These are phyloP conservation scores for Coemansia sp. DNA, from an alignment of 192 early-diverging fungal species.

Conservation along the genomic window DNA sequence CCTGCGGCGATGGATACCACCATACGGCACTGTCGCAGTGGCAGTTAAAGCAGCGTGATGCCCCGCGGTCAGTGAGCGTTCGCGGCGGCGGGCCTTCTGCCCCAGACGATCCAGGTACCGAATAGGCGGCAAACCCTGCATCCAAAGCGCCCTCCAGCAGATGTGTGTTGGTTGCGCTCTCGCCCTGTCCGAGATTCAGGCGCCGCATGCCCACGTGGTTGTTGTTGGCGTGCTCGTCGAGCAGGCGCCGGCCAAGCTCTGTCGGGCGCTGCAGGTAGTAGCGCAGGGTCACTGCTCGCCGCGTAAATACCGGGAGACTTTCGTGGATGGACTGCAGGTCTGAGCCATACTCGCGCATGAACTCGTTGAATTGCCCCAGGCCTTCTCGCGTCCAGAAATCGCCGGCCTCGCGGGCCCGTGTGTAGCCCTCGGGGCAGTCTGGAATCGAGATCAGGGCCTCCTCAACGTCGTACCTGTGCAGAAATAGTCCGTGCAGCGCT, in stretches of 20 bases:
- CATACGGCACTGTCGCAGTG: conserved; percentile 11
- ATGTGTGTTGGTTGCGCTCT: conserved; percentile 30
- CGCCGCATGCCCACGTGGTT: conserved; percentile 38
- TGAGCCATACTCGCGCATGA: conserved; percentile 57
- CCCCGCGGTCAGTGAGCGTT: not conserved
- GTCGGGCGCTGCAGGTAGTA: conserved; percentile 59
- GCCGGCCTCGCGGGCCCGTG: conserved; percentile 49
- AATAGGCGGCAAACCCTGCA: too few species aligned
- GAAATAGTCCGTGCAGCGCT: conserved; percentile 52
- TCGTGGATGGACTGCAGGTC: conserved; percentile 59
- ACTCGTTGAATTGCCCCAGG: conserved; percentile 55
- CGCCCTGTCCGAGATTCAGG: conserved; percentile 26
- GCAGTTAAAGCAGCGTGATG: conserved; percentile 45
- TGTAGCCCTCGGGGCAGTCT: conserved; percentile 36
- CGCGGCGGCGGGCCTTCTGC: not conserved
- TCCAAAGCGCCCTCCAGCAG: conserved; percentile 31
- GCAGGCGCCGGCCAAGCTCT: conserved; percentile 52
- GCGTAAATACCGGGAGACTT: conserved; percentile 37
- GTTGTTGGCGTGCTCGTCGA: conserved; percentile 58
- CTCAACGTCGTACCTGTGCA: conserved; percentile 51
- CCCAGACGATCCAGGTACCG: not conserved
- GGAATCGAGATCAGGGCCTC: conserved; percentile 52
- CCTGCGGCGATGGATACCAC: conserved; percentile 34
- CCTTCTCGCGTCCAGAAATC: conserved; percentile 54
- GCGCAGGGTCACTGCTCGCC: conserved; percentile 55